Conservation (phyloP, 2,329 filamentous ascomycete genomes). For the Talaromyces sp. region DNA sequence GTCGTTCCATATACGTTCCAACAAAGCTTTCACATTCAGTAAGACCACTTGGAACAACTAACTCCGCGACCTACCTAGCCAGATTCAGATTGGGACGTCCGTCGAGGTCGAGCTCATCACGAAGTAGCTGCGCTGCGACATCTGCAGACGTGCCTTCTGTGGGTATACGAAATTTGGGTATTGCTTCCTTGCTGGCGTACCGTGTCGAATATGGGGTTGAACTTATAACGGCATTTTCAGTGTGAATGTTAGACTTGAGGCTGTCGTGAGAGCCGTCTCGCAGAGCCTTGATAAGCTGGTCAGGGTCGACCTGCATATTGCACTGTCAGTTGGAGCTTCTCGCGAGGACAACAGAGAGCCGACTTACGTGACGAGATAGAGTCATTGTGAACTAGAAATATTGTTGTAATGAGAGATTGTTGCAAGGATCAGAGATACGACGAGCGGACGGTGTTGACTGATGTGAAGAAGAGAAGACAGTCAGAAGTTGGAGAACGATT, state of each 20-base stretch:
- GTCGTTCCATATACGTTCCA: slow-evolving; percentile 68
- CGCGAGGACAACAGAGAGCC: too few species aligned
- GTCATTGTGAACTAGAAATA: background rate
- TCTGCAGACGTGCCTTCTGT: slow-evolving; percentile 42
- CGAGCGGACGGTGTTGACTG: background rate
- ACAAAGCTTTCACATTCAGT: slow-evolving; percentile 56
- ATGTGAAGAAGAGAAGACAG: background rate
- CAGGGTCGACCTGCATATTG: slow-evolving; percentile 28
- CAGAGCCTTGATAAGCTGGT: slow-evolving; percentile 29
- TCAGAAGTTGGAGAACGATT: background rate
- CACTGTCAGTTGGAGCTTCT: background rate
- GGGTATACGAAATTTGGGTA: slow-evolving; percentile 36
- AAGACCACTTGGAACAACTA: background rate
- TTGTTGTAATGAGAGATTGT: background rate
- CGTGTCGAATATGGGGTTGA: slow-evolving; percentile 36
- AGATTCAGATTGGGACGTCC: slow-evolving; percentile 67
- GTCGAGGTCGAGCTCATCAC: slow-evolving; percentile 63
- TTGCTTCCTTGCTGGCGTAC: slow-evolving; percentile 34
- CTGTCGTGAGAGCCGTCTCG: slow-evolving; percentile 26
- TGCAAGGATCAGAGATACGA: background rate
- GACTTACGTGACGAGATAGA: slow-evolving; percentile 14
- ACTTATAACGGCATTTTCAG: slow-evolving; percentile 27
- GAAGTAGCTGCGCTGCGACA: slow-evolving; percentile 64
- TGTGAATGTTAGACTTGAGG: slow-evolving; percentile 30
- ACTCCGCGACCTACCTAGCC: slow-evolving; percentile 47